Base-by-base conservation (phyloP, 169 alveolate genomes). In the Eimeria tenella region DNA sequence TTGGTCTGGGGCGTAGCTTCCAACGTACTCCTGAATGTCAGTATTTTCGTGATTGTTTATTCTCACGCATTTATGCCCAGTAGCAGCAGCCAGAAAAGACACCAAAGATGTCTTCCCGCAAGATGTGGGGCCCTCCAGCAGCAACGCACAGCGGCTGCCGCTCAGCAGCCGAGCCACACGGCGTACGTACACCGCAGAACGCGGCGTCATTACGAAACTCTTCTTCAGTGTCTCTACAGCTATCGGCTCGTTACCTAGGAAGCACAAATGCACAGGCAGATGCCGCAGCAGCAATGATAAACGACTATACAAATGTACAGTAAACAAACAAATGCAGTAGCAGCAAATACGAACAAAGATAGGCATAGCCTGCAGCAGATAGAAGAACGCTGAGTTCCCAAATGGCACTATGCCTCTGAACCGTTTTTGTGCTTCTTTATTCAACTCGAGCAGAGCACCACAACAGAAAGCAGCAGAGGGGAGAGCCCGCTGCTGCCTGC, bases 71-170 rank as follows among this genome's bases (percentile, higher is more conserved):
- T 97, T 97, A 95, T 99, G 99, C 5, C 99, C 99, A 19, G 99
- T 97, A 8, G 98, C 95, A 50, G 96, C 97, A 0, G 99, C 99
- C 74, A 99, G 95, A 96, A 98, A 99, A 73, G 98, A 97, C 11
- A 99, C 99, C 87, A 99, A 95, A 10, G 99, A 98, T 13, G 99
- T 99, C 95, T 99, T 99, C 21, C 99, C 99, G 5, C 99, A 99
- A 10, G 99, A 98, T 19, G 99, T 99, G 4, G 99, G 99, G 2
- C 99, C 99, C 95, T 99, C 99, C 90, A 99, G 97, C 88, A 99
- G 97, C 23, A 99, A 97, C 6, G 99, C 99, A 68, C 99, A 98
- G 52, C 99, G 97, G 70, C 99, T 96, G 4, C 99, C 99, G 90
- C 98, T 97, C 91, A 98, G 93, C 74, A 99, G 97, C 74, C 99